Evolutionary conservation across 2,329 filamentous ascomycete species (phyloP).

Genomic region (Cytospora piceae): DNA sequence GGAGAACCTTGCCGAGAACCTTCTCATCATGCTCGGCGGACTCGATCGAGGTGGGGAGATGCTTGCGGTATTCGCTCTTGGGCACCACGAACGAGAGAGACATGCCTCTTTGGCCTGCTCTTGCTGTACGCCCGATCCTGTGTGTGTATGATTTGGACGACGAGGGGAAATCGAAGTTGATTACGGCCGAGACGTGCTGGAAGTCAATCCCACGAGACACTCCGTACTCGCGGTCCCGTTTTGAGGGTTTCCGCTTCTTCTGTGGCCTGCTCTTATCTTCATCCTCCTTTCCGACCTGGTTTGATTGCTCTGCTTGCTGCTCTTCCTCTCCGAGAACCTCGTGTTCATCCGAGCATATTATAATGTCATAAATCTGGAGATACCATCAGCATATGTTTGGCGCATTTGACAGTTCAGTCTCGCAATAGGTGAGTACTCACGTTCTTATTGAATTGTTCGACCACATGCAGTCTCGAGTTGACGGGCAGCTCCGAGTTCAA

Average conservation of each 20-base stretch:
- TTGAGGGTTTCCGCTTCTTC: slow-evolving; percentile 68
- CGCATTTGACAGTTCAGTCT: too few species aligned
- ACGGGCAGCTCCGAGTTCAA: slow-evolving; percentile 93
- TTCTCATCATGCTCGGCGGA: slow-evolving; percentile 83
- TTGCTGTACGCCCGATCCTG: slow-evolving; percentile 89
- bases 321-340: slow-evolving; percentile 75
- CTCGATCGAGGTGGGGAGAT: slow-evolving; percentile 80
- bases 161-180: slow-evolving; percentile 95
- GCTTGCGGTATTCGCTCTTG: slow-evolving; percentile 79
- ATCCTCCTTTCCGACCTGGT: slow-evolving; percentile 20
- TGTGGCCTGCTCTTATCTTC: slow-evolving; percentile 50
- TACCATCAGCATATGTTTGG: slow-evolving; percentile 6
- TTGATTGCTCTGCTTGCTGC: slow-evolving; percentile 39
- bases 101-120: slow-evolving; percentile 90
- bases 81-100: slow-evolving; percentile 95
- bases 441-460: slow-evolving; percentile 95
- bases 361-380: slow-evolving; percentile 78
- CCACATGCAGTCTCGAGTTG: slow-evolving; percentile 90
- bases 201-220: slow-evolving; percentile 98
- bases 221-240: slow-evolving; percentile 83
- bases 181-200: slow-evolving; percentile 88
- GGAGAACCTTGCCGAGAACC: slow-evolving; percentile 77
- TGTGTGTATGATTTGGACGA: slow-evolving; percentile 95
- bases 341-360: slow-evolving; percentile 92
- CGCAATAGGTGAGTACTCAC: slow-evolving; percentile 46